Conservation (phyloP, 2,329 filamentous ascomycete species). For the Didymella keratinophila region DNA sequence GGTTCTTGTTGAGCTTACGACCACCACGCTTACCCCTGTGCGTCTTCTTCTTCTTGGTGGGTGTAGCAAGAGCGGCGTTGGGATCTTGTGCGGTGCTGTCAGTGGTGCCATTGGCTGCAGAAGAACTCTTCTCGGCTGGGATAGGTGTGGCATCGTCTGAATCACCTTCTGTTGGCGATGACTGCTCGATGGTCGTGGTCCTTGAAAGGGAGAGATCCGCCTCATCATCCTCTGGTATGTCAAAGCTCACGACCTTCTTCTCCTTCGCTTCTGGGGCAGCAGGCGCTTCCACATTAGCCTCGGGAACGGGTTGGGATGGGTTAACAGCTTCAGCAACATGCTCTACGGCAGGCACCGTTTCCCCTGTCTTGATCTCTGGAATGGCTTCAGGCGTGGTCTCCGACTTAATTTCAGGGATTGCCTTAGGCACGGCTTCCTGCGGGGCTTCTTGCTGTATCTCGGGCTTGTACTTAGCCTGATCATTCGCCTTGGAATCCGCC, state of each 20-base stretch:
- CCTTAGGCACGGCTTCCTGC: not conserved
- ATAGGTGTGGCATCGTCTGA: constrained; percentile 23
- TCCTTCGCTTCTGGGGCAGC: constrained; percentile 36
- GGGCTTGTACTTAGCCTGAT: not conserved
- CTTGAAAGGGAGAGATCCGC: constrained; percentile 45
- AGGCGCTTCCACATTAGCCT: constrained; percentile 15
- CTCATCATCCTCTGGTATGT: constrained; percentile 43
- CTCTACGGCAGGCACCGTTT: constrained; percentile 11
- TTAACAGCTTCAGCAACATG: constrained; percentile 12
- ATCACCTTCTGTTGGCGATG: constrained; percentile 29
- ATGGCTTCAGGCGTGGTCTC: constrained; percentile 1
- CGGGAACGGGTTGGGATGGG: constrained; percentile 15
- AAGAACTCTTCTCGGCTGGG: constrained; percentile 15
- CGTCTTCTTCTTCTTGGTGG: constrained; percentile 58
- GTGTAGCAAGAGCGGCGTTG: constrained; percentile 33
- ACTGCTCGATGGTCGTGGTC: constrained; percentile 43
- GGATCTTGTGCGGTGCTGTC: constrained; percentile 36
- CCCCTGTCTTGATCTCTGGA: constrained; percentile 2
- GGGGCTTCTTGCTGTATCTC: constrained; percentile 4
- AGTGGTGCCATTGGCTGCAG: constrained; percentile 16
- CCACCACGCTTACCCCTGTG: constrained; percentile 59
- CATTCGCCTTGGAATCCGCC: not conserved
- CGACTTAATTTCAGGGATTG: not conserved
- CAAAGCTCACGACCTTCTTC: constrained; percentile 46
- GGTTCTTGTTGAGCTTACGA: constrained; percentile 55